A percentile compares a stretch with the other conserved stretches of the same genome.
Conservation (phyloP, 805 yeast species). For the Spencermartinsiella europaea region DNA sequence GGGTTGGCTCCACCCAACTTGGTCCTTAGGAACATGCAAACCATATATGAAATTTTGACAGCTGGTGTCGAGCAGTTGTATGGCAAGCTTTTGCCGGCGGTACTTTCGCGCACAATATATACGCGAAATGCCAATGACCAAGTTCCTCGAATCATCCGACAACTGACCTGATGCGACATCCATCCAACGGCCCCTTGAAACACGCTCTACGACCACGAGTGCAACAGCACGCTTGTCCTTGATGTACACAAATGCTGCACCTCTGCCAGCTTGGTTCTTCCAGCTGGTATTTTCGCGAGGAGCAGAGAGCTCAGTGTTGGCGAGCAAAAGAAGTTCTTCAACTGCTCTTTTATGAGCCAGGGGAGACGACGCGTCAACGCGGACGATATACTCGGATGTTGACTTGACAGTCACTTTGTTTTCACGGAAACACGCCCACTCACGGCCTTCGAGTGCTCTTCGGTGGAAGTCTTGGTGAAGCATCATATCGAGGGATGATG, state of each 20-base stretch:
- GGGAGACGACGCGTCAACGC: slow-evolving; percentile 22
- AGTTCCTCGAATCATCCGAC: slow-evolving; percentile 21
- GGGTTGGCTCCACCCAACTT: slow-evolving; percentile 59
- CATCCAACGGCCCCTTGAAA: slow-evolving; percentile 18
- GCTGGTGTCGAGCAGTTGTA: slow-evolving; percentile 36
- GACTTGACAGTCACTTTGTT: slow-evolving; percentile 3
- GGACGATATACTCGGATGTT: slow-evolving; percentile 20
- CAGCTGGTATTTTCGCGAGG: slow-evolving; percentile 32
- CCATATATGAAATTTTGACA: slow-evolving; percentile 43
- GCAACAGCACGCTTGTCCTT: slow-evolving; percentile 26
- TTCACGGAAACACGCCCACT: slow-evolving; percentile 32
- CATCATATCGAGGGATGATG: slow-evolving; percentile 37
- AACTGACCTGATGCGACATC: slow-evolving; percentile 40
- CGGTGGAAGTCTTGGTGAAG: slow-evolving; percentile 46
- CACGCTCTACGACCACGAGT: slow-evolving; percentile 22
- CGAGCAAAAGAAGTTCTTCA: slow-evolving; percentile 38
- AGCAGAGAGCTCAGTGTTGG: slow-evolving; percentile 49
- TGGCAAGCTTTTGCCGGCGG: slow-evolving; percentile 45
- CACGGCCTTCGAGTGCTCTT: slow-evolving; percentile 39
- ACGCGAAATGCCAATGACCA: slow-evolving; percentile 39
- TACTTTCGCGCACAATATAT: slow-evolving; percentile 33
- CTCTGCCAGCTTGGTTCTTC: slow-evolving; percentile 21
- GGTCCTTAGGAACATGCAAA: slow-evolving; percentile 30
- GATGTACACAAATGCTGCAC: slow-evolving; percentile 37
- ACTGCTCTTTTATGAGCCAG: slow-evolving; percentile 25